phyloP scores from a whole-genome alignment of 177 flowering plant species.

The Vitis hybrid region DNA sequence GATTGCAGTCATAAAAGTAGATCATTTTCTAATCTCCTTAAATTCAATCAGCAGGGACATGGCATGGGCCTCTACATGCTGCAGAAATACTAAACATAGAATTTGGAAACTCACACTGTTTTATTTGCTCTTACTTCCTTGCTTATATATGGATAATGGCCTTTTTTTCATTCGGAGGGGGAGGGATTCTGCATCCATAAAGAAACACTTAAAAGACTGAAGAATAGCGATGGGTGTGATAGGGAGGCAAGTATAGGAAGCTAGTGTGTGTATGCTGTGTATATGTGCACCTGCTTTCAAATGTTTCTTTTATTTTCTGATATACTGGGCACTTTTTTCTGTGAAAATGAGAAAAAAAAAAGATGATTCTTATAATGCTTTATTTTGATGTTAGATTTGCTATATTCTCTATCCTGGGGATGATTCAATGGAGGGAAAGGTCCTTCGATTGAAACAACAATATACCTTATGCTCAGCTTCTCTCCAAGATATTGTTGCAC shows the following conservation, averaged over 20 bases:
- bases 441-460: slow-evolving; percentile 90
- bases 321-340: too few relatives aligned
- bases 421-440: slow-evolving; percentile 85
- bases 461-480: slow-evolving; percentile 95
- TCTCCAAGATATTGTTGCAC: slow-evolving; percentile 86
- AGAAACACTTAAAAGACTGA: too few relatives aligned
- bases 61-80: too few relatives aligned
- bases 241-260: too few relatives aligned
- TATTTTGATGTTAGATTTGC: slow-evolving; percentile 61
- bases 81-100: too few relatives aligned
- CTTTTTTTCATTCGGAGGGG: too few relatives aligned
- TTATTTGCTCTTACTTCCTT: background rate
- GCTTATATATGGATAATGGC: background rate
- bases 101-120: background rate
- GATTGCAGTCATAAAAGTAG: slow-evolving; percentile 1
- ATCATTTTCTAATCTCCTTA: background rate
- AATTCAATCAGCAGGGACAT: too few relatives aligned
- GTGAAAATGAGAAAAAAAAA: background rate
- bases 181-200: too few relatives aligned
- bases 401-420: slow-evolving; percentile 90
- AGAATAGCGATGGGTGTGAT: too few relatives aligned
- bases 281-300: background rate
- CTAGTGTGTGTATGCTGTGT: background rate
- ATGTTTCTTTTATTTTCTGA: background rate
- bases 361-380: background rate